These are phyloP conservation scores for Dictyostelium brefeldianum DNA, from an alignment of 78 protist species.

Conservation along the genomic window DNA sequence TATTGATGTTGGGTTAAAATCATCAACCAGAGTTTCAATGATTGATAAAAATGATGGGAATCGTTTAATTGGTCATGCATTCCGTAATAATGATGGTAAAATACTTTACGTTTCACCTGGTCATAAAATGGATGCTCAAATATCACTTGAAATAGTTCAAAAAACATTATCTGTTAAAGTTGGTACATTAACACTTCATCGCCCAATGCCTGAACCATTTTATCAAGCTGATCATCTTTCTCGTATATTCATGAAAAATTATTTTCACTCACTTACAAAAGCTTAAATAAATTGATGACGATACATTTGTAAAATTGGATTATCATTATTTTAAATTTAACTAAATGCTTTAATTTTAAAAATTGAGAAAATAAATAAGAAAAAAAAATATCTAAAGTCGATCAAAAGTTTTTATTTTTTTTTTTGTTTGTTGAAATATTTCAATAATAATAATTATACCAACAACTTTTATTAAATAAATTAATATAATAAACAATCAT, in stretches of 20 bases:
- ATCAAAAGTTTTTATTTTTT: background rate
- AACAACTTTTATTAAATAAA: too few relatives aligned
- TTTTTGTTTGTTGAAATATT: too few relatives aligned
- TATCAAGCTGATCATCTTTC: constrained; percentile 81
- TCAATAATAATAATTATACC: too few relatives aligned
- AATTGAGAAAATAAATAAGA: too few relatives aligned
- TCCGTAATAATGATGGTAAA: background rate
- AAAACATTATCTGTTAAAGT: background rate
- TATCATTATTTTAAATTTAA: too few relatives aligned
- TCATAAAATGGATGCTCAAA: constrained; percentile 56
- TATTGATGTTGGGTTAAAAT: background rate
- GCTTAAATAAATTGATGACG: too few relatives aligned
- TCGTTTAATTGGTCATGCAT: constrained; percentile 14
- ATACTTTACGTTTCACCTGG: constrained; percentile 90
- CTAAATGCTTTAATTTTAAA: background rate
- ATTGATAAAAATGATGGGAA: background rate
- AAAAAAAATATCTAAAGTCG: background rate
- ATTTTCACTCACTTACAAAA: background rate
- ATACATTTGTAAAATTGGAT: too few relatives aligned
- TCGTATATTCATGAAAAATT: constrained; percentile 18
- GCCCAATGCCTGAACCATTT: constrained; percentile 83
- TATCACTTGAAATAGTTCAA: constrained; percentile 27
- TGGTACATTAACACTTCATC: background rate
- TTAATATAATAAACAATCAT: background rate
- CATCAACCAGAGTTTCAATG: background rate